Conservation (phyloP, 768 basidiomycete species). For the Rickenella mellea region DNA sequence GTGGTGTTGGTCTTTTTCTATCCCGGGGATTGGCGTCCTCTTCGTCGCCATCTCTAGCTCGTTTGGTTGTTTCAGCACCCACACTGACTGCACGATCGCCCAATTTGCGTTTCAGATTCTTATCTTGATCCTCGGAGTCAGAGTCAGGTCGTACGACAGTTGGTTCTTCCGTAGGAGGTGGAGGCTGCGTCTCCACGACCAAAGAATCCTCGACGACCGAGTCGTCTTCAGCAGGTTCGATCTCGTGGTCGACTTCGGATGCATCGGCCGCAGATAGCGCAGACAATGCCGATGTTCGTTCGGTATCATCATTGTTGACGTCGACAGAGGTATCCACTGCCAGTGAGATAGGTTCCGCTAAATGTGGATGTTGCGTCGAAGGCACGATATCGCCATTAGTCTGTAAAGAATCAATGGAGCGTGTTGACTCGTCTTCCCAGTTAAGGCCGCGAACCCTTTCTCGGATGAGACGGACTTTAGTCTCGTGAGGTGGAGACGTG, state of each 20-base stretch:
- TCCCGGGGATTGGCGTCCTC: constrained; percentile 48
- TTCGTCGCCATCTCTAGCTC: constrained; percentile 53
- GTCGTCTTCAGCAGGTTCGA: too few relatives aligned
- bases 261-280: neutral
- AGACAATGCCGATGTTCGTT: neutral
- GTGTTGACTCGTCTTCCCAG: constrained; percentile 46
- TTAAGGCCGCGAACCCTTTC: constrained; percentile 71
- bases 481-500: constrained; percentile 67
- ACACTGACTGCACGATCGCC: constrained; percentile 55
- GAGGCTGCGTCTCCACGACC: constrained; percentile 4
- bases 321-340: neutral
- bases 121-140: constrained; percentile 43
- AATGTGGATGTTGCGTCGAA: neutral
- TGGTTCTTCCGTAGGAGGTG: constrained; percentile 22
- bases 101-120: constrained; percentile 62
- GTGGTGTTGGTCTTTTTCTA: constrained; percentile 46
- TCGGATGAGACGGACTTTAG: constrained; percentile 73
- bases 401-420: constrained; percentile 3
- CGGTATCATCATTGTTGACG: neutral
- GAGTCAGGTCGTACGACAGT: constrained; percentile 27
- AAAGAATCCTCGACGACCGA: too few relatives aligned
- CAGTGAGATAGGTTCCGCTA: neutral
- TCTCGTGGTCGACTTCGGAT: neutral
- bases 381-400: neutral
- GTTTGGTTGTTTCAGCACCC: constrained; percentile 35